Evolutionary conservation across 768 basidiomycete species (phyloP).

Genomic region (Tephrocybe sp.): DNA sequence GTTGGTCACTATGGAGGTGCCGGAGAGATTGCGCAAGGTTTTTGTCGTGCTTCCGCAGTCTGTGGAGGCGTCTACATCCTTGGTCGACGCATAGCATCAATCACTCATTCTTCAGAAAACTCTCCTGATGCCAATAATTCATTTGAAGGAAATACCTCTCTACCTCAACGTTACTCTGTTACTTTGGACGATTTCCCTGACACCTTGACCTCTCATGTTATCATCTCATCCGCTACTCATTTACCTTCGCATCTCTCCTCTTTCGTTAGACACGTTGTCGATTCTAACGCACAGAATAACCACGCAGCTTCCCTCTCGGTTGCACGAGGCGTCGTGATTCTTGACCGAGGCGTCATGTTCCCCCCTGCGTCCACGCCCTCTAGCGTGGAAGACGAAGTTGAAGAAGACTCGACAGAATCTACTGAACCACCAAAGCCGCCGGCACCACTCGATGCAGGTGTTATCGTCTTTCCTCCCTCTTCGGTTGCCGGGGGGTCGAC

Average conservation of each 20-base stretch:
- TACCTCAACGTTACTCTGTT: conserved; percentile 37
- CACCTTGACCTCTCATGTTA: conserved; percentile 47
- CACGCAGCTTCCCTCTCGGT: conserved; percentile 6
- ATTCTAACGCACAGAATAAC: background rate
- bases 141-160: background rate
- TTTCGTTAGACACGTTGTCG: conserved; percentile 17
- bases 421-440: conserved; percentile 11
- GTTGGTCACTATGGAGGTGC: conserved; percentile 94
- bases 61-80: conserved; percentile 72
- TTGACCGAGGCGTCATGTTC: conserved; percentile 33
- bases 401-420: conserved; percentile 20
- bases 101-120: conserved; percentile 16
- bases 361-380: conserved; percentile 13
- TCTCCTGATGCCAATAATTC: background rate
- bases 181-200: conserved; percentile 62
- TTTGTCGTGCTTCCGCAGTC: conserved; percentile 84
- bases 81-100: conserved; percentile 42
- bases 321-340: conserved; percentile 35
- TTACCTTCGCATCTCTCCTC: conserved; percentile 27
- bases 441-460: conserved; percentile 51
- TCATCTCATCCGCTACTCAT: conserved; percentile 48
- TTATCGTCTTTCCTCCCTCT: conserved; percentile 75
- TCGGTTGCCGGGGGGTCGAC: conserved; percentile 49
- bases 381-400: conserved; percentile 17
- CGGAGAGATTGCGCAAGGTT: conserved; percentile 92